phyloP scores from a whole-genome alignment of 139 green algal species.

The Micractinium conductrix region DNA sequence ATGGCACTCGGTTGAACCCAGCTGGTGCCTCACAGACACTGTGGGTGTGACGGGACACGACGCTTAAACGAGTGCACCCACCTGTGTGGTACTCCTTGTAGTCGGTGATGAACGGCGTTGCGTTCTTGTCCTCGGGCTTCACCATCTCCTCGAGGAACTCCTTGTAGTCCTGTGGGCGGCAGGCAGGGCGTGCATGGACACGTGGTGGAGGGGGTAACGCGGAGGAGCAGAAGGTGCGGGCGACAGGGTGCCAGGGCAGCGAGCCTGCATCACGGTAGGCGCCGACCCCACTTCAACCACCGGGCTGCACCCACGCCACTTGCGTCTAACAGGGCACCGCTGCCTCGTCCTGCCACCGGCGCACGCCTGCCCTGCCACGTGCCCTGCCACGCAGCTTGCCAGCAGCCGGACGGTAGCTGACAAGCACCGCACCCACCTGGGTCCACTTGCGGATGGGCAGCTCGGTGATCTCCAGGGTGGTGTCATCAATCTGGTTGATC shows the following conservation, averaged over 20 bases:
- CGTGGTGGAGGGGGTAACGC: not conserved
- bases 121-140: conserved; percentile 79
- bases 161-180: conserved; percentile 91
- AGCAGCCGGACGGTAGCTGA: no score
- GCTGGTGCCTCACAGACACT: no score
- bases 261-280: no score
- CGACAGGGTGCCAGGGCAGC: no score
- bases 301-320: not conserved
- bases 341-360: no score
- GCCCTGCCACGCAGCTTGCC: not conserved
- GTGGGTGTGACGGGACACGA: not conserved
- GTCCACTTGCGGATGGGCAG: conserved; percentile 98
- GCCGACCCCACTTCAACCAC: no score
- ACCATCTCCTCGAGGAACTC: conserved; percentile 96
- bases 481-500: conserved; percentile 69
- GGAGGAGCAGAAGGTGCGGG: no score
- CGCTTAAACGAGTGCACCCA: no score
- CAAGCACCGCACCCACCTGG: conserved; percentile 63
- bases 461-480: conserved; percentile 93
- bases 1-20: no score
- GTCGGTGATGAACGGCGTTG: conserved; percentile 54
- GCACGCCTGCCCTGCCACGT: no score
- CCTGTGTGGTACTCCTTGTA: conserved; percentile 40
- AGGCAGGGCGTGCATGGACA: no score
- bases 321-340: not conserved